Percentiles rank a stretch among this genome's conserved stretches.
These are phyloP conservation scores for Talaromyces albobiverticillius DNA, from an alignment of 2,329 filamentous ascomycete species.

Conservation along the genomic window DNA sequence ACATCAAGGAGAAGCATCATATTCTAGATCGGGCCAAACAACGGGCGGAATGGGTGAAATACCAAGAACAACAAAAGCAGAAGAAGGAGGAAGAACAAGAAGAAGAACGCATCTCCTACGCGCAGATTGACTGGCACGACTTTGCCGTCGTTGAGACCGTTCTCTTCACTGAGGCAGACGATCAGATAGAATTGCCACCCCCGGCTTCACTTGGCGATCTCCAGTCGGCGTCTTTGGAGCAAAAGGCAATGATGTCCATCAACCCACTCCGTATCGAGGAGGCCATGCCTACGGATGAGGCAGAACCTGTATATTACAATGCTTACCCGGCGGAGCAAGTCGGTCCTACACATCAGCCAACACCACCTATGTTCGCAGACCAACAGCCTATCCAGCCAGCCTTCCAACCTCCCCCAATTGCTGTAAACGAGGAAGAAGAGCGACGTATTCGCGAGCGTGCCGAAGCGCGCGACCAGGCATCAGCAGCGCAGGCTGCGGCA, in stretches of 20 bases:
- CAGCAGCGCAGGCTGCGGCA: constrained; percentile 75
- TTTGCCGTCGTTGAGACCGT: constrained; percentile 96
- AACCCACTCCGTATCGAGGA: constrained; percentile 85
- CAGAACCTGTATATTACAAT: constrained; percentile 52
- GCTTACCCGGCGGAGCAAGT: constrained; percentile 42
- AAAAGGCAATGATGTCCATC: constrained; percentile 88
- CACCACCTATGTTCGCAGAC: constrained; percentile 21
- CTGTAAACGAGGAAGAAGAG: constrained; percentile 60
- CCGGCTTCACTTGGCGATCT: constrained; percentile 88
- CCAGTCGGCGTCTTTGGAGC: constrained; percentile 90
- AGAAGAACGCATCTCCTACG: constrained; percentile 72
- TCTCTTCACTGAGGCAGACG: constrained; percentile 83
- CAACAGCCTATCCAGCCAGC: constrained; percentile 17
- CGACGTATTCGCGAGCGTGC: constrained; percentile 60
- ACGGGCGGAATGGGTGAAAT: constrained; percentile 82
- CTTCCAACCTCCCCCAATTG: constrained; percentile 28
- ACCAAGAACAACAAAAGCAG: constrained; percentile 77
- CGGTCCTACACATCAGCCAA: constrained; percentile 33
- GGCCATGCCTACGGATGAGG: constrained; percentile 80
- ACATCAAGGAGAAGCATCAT: constrained; percentile 74
- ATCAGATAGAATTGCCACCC: constrained; percentile 78
- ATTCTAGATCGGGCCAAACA: constrained; percentile 77
- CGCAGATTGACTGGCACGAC: constrained; percentile 96
- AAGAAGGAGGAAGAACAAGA: constrained; percentile 87
- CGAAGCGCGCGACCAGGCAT: constrained; percentile 59